Evolutionary conservation across 106 monocot species (phyloP).

Genomic region (Ottelia alismoides): DNA sequence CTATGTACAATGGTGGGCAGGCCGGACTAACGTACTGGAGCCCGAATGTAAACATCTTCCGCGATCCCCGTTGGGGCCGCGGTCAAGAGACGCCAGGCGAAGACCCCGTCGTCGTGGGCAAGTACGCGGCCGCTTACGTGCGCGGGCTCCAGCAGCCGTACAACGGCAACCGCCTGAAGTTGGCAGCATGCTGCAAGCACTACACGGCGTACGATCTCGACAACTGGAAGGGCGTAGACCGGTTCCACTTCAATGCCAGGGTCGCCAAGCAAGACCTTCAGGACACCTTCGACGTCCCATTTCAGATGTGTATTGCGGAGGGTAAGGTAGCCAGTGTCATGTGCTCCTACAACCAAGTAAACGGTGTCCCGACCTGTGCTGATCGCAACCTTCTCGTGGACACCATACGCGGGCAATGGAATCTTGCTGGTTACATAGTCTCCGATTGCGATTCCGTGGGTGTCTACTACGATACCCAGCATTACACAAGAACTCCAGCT

Average conservation of each 20-base stretch:
- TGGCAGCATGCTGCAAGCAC: conserved; percentile 94
- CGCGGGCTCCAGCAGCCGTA: conserved; percentile 63
- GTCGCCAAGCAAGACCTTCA: conserved; percentile 69
- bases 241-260: conserved; percentile 78
- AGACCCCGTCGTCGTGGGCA: conserved; percentile 62
- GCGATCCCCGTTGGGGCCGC: conserved; percentile 93
- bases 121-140: conserved; percentile 62
- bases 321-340: conserved; percentile 62
- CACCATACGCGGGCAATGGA: conserved; percentile 56
- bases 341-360: conserved; percentile 92
- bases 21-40: conserved; percentile 93
- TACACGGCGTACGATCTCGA: conserved; percentile 93
- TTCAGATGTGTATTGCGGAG: conserved; percentile 53
- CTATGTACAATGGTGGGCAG: conserved; percentile 93
- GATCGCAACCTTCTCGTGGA: conserved; percentile 32
- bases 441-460: conserved; percentile 75
- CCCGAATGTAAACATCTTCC: conserved; percentile 84
- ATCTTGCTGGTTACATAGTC: conserved; percentile 58
- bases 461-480: conserved; percentile 35
- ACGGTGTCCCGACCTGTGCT: conserved; percentile 81
- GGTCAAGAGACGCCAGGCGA: conserved; percentile 96
- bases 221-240: conserved; percentile 48
- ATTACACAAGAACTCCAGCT: conserved; percentile 35
- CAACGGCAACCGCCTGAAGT: conserved; percentile 30
- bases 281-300: conserved; percentile 72